Evolutionary conservation across 2,329 filamentous ascomycete species (phyloP), one percentile per base, ranked within the genome.

Genomic region (Cryphonectria radicalis): DNA sequence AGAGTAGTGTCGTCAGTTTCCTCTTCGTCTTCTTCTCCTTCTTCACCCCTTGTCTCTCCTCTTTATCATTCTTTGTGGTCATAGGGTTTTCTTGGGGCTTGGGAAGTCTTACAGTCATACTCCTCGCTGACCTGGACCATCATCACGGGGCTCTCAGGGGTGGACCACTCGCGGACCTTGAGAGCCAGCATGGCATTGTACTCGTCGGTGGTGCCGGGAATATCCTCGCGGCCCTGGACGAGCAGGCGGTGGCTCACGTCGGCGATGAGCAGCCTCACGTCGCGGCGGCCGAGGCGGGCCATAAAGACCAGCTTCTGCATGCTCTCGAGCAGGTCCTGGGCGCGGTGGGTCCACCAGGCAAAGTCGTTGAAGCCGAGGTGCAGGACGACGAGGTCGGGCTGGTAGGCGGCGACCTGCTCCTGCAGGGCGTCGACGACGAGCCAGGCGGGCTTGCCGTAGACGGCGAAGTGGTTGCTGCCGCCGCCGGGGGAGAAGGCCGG

Each of bases 281-380:
- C 71, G 3, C 74, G 72, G 28, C 79, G 79, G 2, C 75, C 79
- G 5, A 69, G 69, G 17, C 79, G 76, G 11, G 80, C 80, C 10
- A 77, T 74, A 2, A 76, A 73, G 4, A 82, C 70, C 4, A 84
- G 72, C 0, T 62, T 60, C 43, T 73, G 73, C 70, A 81, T 76
- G 67, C 64, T 74, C 4, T 19, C 57, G 19, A 80, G 63, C 7
- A 75, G 74, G 13, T 73, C 71, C 1, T 72, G 42, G 0, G 78
- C 74, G 6, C 71, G 72, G 32, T 70, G 70, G n/a, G 73, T 71
- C 46, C 75, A 74, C 79, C 78, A 81, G 53, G 72, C 79, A 46
- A 81, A 63, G 73, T 81, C 80, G 69, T 80, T 77, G 68, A 81
- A 80, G 3, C 79, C 80, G 11, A 81, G 76, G 74, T 78, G 70